Evolutionary conservation across 2,329 filamentous ascomycete genomes (phyloP).

Genomic region (Coleophoma crateriformis): DNA sequence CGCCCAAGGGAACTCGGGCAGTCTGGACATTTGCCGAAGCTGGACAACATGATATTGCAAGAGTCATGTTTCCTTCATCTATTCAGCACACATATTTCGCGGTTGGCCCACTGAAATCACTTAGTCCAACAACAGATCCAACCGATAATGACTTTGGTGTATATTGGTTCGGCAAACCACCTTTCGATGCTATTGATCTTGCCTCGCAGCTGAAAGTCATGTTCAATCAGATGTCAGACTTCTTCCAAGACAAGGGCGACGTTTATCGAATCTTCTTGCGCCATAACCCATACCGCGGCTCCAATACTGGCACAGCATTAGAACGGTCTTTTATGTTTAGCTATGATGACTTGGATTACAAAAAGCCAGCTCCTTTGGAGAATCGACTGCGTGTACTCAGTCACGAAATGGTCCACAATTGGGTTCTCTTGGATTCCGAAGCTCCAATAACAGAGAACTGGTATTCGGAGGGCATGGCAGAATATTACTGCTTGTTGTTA

Average conservation of each 20-base stretch:
- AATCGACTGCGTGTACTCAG: constrained; percentile 6
- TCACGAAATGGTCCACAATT: constrained; percentile 6
- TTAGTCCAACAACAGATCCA: background rate
- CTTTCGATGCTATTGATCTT: constrained; percentile 1
- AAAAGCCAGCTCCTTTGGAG: constrained; percentile 1
- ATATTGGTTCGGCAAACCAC: constrained; percentile 10
- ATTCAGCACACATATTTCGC: constrained; percentile 7
- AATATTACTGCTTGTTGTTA: background rate
- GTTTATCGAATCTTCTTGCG: constrained; percentile 7
- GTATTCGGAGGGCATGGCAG: background rate
- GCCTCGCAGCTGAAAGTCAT: constrained; percentile 3
- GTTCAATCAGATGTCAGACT: constrained; percentile 5
- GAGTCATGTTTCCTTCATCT: background rate
- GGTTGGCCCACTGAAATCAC: constrained; percentile 2
- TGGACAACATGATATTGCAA: background rate
- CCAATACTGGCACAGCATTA: background rate
- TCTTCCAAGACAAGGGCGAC: constrained; percentile 6
- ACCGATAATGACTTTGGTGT: background rate
- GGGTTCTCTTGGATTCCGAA: background rate
- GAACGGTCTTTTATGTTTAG: constrained; percentile 5
- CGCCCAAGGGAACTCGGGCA: constrained; percentile 1
- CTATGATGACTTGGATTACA: constrained; percentile 2
- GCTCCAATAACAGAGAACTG: background rate
- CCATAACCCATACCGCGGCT: background rate
- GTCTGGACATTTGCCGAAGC: constrained; percentile 11